A percentile compares a stretch with the other conserved stretches of the same genome.
Evolutionary conservation across 306 rosid genomes (phyloP).

Genomic region (Cucurbita argyrosperma): DNA sequence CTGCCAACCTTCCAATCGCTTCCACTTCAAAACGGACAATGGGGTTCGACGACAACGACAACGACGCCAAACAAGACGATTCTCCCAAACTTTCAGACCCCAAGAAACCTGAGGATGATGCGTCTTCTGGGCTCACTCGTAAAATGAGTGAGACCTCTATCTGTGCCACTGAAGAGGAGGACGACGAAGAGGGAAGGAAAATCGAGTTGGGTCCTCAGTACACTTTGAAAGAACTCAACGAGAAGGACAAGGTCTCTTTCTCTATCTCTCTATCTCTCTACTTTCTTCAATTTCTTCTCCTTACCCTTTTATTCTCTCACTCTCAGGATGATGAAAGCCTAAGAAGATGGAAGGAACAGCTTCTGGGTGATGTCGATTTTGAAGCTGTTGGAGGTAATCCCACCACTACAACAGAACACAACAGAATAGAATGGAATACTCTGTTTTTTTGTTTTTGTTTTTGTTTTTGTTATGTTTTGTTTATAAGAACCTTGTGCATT

Average conservation of each 20-base stretch:
- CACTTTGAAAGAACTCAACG: constrained; percentile 80
- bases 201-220: constrained; percentile 84
- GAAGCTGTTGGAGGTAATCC: constrained; percentile 63
- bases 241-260: constrained; percentile 55
- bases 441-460: neutral
- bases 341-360: constrained; percentile 95
- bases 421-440: neutral
- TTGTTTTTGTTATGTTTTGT: neutral
- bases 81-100: constrained; percentile 10
- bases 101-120: constrained; percentile 19
- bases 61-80: constrained; percentile 9
- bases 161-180: constrained; percentile 67
- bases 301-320: neutral
- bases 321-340: constrained; percentile 84
- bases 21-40: constrained; percentile 32
- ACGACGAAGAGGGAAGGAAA: constrained; percentile 49
- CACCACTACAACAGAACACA: no score
- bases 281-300: neutral
- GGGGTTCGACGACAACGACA: constrained; percentile 59
- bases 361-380: constrained; percentile 81
- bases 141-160: constrained; percentile 47
- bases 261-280: neutral
- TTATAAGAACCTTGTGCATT: neutral
- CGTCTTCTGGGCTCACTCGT: constrained; percentile 10
- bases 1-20: constrained; percentile 33